Evolutionary conservation across 192 early-diverging fungal species (phyloP), one percentile per base, ranked within the genome.

Genomic region (Mortierella claussenii): DNA sequence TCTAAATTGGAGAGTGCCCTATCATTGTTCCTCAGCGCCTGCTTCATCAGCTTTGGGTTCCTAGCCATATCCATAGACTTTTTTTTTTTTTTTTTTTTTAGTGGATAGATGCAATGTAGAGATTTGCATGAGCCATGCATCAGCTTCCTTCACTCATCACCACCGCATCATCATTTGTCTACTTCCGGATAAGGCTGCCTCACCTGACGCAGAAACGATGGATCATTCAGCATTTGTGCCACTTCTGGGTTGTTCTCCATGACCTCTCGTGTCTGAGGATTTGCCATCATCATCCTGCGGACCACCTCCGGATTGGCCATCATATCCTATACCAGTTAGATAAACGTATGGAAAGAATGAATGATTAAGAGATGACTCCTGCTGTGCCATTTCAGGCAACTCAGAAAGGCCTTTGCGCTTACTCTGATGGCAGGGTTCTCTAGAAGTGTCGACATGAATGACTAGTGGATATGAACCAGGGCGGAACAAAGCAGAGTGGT

Each of bases 1-100:
- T 89, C 88, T 65, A 89, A 67, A 45, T 89, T 88, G 10, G 86
- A 85, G n/a, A 89, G 63, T 17, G 88, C 88, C 37, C 88, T 75
- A 55, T 89, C 88, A 55, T 89, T 87, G 78, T 88, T 89, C 50
- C 88, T 56, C 57, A 84, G 80, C 61, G 83, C 83, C 59, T 89
- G 85, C 51, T 85, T 81, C 87, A 89, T 84, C 21, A 87, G 57
- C 48, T 86, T 84, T 11, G 88, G 88, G 51, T 89, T 89, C 46
- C 86, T 48, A 24, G 80, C 80, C 68, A 82, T 82, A 43, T 82
- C 80, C 60, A 82, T 45, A 45, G 80, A 79, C 80, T 81, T 45
- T 55, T 40, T 13, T 10, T 10, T 7, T 7, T 10, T 40, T 13
- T 10, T 40, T 40, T 40, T 43, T 32, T 47, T n/a, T n/a, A n/a